Evolutionary conservation across 2,329 filamentous ascomycete species (phyloP).

Genomic region (Blumeriella jaapii): DNA sequence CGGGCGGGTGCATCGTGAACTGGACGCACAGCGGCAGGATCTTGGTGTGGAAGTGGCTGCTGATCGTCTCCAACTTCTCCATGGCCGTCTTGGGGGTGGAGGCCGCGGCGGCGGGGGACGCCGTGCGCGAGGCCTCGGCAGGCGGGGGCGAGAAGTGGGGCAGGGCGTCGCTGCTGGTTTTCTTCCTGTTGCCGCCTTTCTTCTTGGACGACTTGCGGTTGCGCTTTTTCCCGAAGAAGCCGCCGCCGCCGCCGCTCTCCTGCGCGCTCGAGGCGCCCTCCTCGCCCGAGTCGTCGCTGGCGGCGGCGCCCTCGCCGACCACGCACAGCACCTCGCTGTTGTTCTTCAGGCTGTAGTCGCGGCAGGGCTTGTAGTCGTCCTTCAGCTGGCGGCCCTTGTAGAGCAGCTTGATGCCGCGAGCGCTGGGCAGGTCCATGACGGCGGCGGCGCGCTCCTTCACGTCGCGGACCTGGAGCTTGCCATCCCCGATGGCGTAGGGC

Average conservation of each 20-base stretch:
- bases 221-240: conserved; percentile 21
- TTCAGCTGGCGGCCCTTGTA: conserved; percentile 65
- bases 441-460: conserved; percentile 56
- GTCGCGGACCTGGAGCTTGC: conserved; percentile 55
- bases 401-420: conserved; percentile 51
- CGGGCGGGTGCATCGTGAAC: conserved; percentile 51
- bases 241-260: conserved; percentile 26
- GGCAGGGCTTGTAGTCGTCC: conserved; percentile 44
- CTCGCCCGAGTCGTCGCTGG: conserved; percentile 33
- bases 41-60: conserved; percentile 49
- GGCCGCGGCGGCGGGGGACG: conserved; percentile 23
- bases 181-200: conserved; percentile 29
- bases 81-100: conserved; percentile 33
- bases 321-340: conserved; percentile 50
- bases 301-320: conserved; percentile 39
- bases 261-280: conserved; percentile 32
- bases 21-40: conserved; percentile 54
- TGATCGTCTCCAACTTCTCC: conserved; percentile 57
- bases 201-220: conserved; percentile 31
- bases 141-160: conserved; percentile 22
- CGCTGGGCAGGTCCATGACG: conserved; percentile 50
- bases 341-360: conserved; percentile 50
- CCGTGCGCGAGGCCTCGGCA: conserved; percentile 29
- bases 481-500: conserved; percentile 63
- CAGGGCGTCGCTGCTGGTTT: too few relatives aligned